Percentiles rank a stretch among this genome's conserved stretches.
Conservation (phyloP, 2,329 filamentous ascomycete species). For the Colletotrichum tropicicola region DNA sequence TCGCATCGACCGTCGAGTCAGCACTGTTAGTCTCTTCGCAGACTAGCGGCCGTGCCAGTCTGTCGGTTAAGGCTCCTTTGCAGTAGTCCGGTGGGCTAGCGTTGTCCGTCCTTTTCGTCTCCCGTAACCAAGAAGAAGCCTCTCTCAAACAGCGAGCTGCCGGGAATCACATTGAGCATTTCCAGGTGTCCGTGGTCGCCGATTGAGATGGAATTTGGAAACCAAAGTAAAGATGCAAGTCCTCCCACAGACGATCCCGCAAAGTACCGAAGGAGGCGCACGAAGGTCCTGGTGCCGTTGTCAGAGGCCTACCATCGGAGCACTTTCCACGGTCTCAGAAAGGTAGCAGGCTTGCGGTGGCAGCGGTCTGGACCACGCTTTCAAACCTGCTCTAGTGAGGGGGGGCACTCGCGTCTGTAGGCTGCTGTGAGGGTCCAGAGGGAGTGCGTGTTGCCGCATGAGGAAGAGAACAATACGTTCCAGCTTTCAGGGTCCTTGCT, state of each 20-base stretch:
- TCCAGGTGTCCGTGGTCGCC: background rate
- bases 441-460: no score
- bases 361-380: constrained; percentile 10
- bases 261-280: no score
- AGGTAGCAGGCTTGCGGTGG: background rate
- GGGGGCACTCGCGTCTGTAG: background rate
- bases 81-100: background rate
- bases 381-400: background rate
- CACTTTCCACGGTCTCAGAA: background rate
- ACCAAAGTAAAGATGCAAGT: background rate
- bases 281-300: no score
- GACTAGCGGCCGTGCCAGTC: constrained; percentile 11
- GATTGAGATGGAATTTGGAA: background rate
- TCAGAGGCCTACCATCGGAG: background rate
- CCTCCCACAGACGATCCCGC: no score
- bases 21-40: background rate
- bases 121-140: background rate
- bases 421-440: background rate
- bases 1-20: background rate
- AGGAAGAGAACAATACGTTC: no score
- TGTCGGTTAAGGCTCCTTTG: constrained; percentile 12
- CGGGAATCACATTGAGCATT: background rate
- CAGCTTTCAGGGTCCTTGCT: background rate
- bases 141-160: background rate
- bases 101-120: background rate